A percentile compares a stretch with the other conserved stretches of the same genome.
Conservation (phyloP, 441 rosid species). For the Breynia disticha region DNA sequence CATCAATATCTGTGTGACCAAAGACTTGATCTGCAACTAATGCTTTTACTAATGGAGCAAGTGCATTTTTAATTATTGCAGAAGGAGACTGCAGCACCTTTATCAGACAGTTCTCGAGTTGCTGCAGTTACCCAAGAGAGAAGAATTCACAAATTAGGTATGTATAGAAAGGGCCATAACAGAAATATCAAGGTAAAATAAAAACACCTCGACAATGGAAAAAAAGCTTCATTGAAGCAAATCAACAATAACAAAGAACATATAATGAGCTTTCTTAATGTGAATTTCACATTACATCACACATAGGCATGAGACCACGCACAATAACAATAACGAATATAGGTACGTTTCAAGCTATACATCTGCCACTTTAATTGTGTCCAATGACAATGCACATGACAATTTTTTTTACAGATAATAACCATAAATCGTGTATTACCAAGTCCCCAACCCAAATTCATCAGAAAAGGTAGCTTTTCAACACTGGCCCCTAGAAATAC, state of each 20-base stretch:
- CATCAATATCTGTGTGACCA: constrained; percentile 53
- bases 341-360: too few relatives aligned
- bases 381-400: neutral
- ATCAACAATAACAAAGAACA: too few relatives aligned
- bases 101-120: constrained; percentile 49
- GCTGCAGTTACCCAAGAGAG: constrained; percentile 33
- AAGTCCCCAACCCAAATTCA: too few relatives aligned
- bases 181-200: neutral
- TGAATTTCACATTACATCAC: too few relatives aligned
- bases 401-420: neutral
- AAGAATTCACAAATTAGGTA: neutral
- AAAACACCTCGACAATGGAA: neutral
- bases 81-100: constrained; percentile 88
- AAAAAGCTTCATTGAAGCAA: neutral
- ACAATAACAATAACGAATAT: too few relatives aligned
- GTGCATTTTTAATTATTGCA: constrained; percentile 57
- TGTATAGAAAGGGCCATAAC: neutral
- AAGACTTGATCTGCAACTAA: constrained; percentile 58
- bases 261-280: too few relatives aligned
- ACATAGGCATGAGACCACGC: too few relatives aligned
- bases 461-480: too few relatives aligned
- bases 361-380: too few relatives aligned
- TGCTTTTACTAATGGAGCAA: constrained; percentile 63
- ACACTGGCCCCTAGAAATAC: too few relatives aligned
- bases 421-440: too few relatives aligned